These are phyloP conservation scores for Ajuga chamaepitys DNA, from an alignment of 257 asterid species.

Conservation along the genomic window DNA sequence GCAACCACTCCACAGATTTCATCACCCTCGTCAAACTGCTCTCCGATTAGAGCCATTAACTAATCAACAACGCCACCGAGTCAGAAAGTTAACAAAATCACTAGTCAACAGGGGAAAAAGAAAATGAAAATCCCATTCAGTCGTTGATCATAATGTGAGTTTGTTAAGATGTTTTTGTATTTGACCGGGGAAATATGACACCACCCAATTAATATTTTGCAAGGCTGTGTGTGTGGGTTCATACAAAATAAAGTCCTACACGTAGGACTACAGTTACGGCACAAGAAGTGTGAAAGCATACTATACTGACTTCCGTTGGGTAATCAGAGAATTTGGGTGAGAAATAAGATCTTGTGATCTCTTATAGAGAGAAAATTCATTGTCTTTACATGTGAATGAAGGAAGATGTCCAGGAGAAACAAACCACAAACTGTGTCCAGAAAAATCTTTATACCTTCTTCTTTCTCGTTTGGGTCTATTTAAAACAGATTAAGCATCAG, in stretches of 20 bases:
- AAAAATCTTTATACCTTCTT: neutral
- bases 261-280: neutral
- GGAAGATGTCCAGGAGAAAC: neutral
- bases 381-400: neutral
- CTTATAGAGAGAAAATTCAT: neutral
- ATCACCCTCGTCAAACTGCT: constrained; percentile 70
- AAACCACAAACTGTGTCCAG: neutral
- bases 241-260: neutral
- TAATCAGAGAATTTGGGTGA: neutral
- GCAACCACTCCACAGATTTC: constrained; percentile 83
- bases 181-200: neutral
- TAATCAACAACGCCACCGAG: constrained; percentile 16
- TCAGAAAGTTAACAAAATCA: constrained; percentile 3
- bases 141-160: neutral
- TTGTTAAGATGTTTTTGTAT: neutral
- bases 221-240: neutral
- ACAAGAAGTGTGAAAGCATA: neutral
- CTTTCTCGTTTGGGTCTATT: neutral
- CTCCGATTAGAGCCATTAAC: constrained; percentile 79
- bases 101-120: neutral
- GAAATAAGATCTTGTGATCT: neutral
- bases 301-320: neutral
- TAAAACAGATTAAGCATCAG: neutral
- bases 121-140: neutral
- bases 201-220: neutral